Evolutionary conservation across 2,329 filamentous ascomycete species (phyloP).

Genomic region (Pseudogymnoascus verrucosus): DNA sequence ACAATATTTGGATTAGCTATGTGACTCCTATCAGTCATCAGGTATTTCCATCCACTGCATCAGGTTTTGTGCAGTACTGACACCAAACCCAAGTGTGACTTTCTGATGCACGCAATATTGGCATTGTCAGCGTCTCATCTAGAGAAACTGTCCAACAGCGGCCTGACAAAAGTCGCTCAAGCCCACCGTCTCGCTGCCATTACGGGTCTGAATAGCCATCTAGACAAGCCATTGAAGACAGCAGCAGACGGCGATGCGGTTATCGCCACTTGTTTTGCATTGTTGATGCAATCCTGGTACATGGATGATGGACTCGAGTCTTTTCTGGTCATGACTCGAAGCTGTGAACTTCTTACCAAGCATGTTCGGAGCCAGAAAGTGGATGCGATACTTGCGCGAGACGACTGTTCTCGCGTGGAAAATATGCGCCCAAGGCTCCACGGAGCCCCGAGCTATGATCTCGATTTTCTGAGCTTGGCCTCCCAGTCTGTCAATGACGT

Average conservation of each 20-base stretch:
- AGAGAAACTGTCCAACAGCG: not conserved
- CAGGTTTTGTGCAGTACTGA: not conserved
- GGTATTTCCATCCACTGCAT: conserved; percentile 32
- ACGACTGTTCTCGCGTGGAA: not conserved
- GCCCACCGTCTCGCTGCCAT: conserved; percentile 14
- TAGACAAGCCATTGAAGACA: conserved; percentile 5
- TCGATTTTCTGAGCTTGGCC: not conserved
- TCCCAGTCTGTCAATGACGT: not conserved
- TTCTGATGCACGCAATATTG: conserved; percentile 16
- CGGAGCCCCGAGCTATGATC: not conserved
- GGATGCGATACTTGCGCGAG: not conserved
- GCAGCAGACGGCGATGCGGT: conserved; percentile 12
- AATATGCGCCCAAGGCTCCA: not conserved
- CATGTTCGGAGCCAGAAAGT: conserved; percentile 26
- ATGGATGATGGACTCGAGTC: conserved; percentile 52
- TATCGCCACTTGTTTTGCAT: conserved; percentile 43
- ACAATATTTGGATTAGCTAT: conserved; percentile 58
- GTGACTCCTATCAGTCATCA: conserved; percentile 60
- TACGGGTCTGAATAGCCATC: conserved; percentile 14
- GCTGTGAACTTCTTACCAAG: conserved; percentile 45
- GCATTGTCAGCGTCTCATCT: conserved; percentile 17
- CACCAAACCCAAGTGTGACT: conserved; percentile 11
- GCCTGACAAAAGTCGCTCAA: conserved; percentile 11
- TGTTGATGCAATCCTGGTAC: conserved; percentile 50
- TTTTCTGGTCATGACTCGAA: conserved; percentile 52